These are phyloP conservation scores for Drosera spatulata DNA, from an alignment of 179 eudicot species.

Conservation along the genomic window DNA sequence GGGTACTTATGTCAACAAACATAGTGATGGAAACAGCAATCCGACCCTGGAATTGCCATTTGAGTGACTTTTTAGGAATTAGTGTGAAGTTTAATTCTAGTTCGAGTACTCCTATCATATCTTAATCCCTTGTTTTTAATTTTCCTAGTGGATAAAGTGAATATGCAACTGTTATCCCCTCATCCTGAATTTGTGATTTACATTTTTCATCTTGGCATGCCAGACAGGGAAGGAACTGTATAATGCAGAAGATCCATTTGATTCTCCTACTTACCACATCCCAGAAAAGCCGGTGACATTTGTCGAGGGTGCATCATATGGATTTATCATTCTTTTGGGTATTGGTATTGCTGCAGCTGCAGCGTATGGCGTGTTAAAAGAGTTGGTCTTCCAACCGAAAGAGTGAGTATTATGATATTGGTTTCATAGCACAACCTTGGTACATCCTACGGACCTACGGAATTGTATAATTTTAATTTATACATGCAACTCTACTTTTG, in stretches of 20 bases:
- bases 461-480: background rate
- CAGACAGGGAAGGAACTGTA: constrained; percentile 47
- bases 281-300: constrained; percentile 89
- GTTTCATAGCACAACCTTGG: background rate
- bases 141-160: background rate
- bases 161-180: background rate
- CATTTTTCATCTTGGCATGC: constrained; percentile 6
- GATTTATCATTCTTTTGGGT: constrained; percentile 59
- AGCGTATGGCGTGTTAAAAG: constrained; percentile 70
- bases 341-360: constrained; percentile 71
- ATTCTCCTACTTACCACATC: constrained; percentile 89
- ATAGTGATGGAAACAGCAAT: no score
- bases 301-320: constrained; percentile 74
- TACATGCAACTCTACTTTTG: constrained; percentile 1
- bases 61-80: no score
- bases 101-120: no score
- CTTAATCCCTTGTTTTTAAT: no score
- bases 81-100: no score
- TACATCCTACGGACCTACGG: no score
- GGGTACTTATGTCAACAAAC: no score
- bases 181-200: background rate
- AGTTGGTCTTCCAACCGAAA: constrained; percentile 74
- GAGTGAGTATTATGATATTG: constrained; percentile 28
- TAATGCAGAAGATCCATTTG: constrained; percentile 79
- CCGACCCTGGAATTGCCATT: no score